Conservation (phyloP, 345 rosid genomes). For the Corchorus capsularis region DNA sequence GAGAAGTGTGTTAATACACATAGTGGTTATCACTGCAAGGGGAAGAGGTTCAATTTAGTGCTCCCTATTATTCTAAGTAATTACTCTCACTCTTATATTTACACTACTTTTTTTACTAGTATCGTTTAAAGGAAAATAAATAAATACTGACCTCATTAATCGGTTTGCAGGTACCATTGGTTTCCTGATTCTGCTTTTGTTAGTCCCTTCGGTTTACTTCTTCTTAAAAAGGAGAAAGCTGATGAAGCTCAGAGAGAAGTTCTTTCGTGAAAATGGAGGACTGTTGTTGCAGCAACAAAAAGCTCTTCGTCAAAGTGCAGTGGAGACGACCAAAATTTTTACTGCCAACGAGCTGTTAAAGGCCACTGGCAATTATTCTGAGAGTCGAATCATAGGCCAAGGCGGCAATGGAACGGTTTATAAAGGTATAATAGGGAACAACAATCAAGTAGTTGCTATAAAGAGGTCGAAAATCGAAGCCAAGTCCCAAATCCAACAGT, state of each 20-base stretch:
- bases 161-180: background rate
- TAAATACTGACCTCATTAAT: too few relatives aligned
- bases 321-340: background rate
- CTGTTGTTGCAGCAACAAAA: background rate
- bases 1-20: too few relatives aligned
- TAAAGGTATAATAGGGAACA: background rate
- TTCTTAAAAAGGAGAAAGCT: background rate
- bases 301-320: background rate
- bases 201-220: background rate
- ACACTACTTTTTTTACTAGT: too few relatives aligned
- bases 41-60: too few relatives aligned
- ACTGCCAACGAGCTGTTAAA: background rate
- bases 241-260: background rate
- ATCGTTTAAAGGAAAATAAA: too few relatives aligned
- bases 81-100: too few relatives aligned
- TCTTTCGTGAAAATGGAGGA: background rate
- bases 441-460: slow-evolving; percentile 7
- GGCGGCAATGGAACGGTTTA: slow-evolving; percentile 15
- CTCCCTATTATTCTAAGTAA: too few relatives aligned
- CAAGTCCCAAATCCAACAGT: slow-evolving; percentile 20
- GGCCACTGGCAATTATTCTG: background rate
- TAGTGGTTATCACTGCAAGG: too few relatives aligned
- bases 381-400: background rate
- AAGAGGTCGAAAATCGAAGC: slow-evolving; percentile 20
- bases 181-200: background rate